These are phyloP conservation scores for Xylariaceae sp. DNA, from an alignment of 2,329 filamentous ascomycete species.

Conservation along the genomic window DNA sequence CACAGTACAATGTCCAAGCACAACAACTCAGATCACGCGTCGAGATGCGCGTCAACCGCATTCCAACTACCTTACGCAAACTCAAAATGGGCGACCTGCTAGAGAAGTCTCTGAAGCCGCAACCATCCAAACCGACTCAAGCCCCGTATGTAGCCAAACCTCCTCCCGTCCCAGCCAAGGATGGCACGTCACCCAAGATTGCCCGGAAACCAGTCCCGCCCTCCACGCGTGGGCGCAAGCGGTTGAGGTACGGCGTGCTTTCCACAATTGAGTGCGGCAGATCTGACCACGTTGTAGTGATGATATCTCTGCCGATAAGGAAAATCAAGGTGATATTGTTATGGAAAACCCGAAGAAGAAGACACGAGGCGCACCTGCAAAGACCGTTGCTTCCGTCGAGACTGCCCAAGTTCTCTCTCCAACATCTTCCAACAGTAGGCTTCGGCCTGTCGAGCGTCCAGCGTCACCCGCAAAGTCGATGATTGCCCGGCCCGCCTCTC, in stretches of 20 bases:
- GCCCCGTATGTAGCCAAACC: conserved; percentile 28
- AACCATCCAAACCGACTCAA: conserved; percentile 29
- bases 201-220: conserved; percentile 31
- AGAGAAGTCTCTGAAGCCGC: conserved; percentile 42
- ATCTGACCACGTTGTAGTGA: conserved; percentile 43
- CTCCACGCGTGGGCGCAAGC: conserved; percentile 37
- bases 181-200: conserved; percentile 33
- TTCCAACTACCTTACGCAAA: conserved; percentile 74
- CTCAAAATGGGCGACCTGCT: conserved; percentile 79
- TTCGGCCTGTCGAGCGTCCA: conserved; percentile 48
- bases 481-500: conserved; percentile 33
- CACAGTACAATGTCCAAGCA: conserved; percentile 84
- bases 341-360: conserved; percentile 69
- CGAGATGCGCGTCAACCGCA: conserved; percentile 89
- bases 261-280: conserved; percentile 9
- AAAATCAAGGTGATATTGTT: conserved; percentile 57
- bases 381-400: conserved; percentile 35
- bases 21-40: conserved; percentile 81
- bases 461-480: conserved; percentile 53
- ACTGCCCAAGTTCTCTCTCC: conserved; percentile 70
- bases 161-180: conserved; percentile 49
- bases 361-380: conserved; percentile 40
- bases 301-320: conserved; percentile 67
- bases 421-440: conserved; percentile 74
- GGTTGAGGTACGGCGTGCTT: conserved; percentile 43